phyloP scores from a whole-genome alignment of 148 eudicot genomes.

The Spergularia bocconei region DNA sequence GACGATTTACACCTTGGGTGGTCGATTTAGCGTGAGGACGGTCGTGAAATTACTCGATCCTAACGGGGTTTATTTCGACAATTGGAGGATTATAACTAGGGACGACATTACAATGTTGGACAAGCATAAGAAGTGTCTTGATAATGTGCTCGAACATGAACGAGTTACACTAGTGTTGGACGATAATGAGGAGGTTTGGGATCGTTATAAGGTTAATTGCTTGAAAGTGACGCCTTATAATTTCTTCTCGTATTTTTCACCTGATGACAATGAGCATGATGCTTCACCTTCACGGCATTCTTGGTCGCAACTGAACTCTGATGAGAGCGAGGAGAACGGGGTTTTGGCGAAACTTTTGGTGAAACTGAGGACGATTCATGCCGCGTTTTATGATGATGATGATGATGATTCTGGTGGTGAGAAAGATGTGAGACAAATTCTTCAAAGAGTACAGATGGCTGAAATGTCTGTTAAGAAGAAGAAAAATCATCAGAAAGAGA shows the following conservation, averaged over 20 bases:
- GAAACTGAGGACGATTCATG: conserved; percentile 16
- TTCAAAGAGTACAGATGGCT: conserved; percentile 13
- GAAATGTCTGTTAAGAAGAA: conserved; percentile 11
- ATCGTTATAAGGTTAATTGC: conserved; percentile 10
- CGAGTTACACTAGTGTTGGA: conserved; percentile 22
- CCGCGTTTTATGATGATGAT: conserved; percentile 13
- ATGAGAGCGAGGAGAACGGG: conserved; percentile 23
- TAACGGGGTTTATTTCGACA: conserved; percentile 19
- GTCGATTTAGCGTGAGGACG: conserved; percentile 5
- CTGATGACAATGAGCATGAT: conserved; percentile 20
- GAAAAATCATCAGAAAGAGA: neutral
- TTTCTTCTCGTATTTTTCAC: conserved; percentile 17
- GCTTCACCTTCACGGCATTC: conserved; percentile 19
- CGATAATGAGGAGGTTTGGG: conserved; percentile 27
- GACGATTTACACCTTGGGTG: conserved; percentile 18
- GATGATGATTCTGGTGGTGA: neutral
- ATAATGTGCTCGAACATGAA: conserved; percentile 20
- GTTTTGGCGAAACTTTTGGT: conserved; percentile 20
- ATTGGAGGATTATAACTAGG: conserved; percentile 26
- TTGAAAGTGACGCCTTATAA: conserved; percentile 19
- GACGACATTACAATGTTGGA: conserved; percentile 19
- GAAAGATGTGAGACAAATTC: conserved; percentile 17
- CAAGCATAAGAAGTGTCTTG: conserved; percentile 29
- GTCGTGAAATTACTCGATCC: conserved; percentile 21
- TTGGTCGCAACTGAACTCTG: conserved; percentile 26